Conservation (phyloP, 2,329 filamentous ascomycete species). For the Lachnellula hyalina region DNA sequence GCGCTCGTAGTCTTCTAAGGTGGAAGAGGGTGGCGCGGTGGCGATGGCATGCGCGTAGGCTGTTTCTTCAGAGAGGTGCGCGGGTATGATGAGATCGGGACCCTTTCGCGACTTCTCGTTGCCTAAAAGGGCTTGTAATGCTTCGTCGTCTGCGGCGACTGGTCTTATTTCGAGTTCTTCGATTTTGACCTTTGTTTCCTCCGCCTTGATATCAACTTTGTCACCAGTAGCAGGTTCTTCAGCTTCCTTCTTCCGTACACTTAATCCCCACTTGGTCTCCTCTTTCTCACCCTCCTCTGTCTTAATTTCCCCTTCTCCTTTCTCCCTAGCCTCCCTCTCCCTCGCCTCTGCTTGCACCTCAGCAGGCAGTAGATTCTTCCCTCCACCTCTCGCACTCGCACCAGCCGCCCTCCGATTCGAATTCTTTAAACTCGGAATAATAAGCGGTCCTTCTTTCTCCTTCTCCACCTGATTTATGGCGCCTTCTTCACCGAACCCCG, state of each 20-base stretch:
- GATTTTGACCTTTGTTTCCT: constrained; percentile 10
- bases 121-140: constrained; percentile 62
- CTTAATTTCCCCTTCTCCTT: constrained; percentile 30
- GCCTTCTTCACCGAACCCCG: constrained; percentile 46
- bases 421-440: constrained; percentile 56
- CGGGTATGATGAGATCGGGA: constrained; percentile 48
- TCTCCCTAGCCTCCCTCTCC: constrained; percentile 33
- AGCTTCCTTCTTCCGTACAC: constrained; percentile 36
- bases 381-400: constrained; percentile 39
- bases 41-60: constrained; percentile 66
- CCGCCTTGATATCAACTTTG: constrained; percentile 14
- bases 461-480: constrained; percentile 31
- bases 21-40: constrained; percentile 68
- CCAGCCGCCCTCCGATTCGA: constrained; percentile 51
- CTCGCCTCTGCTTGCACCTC: constrained; percentile 43
- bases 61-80: constrained; percentile 52
- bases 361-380: constrained; percentile 51
- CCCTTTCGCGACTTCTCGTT: constrained; percentile 42
- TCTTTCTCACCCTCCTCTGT: constrained; percentile 33
- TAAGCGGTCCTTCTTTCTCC: constrained; percentile 35
- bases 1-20: constrained; percentile 77
- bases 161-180: constrained; percentile 23
- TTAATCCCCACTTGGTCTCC: constrained; percentile 42
- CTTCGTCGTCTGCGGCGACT: constrained; percentile 53
- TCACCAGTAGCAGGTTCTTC: constrained; percentile 26